Conservation (phyloP, 345 rosid species). For the Euphorbia pulcherrima region DNA sequence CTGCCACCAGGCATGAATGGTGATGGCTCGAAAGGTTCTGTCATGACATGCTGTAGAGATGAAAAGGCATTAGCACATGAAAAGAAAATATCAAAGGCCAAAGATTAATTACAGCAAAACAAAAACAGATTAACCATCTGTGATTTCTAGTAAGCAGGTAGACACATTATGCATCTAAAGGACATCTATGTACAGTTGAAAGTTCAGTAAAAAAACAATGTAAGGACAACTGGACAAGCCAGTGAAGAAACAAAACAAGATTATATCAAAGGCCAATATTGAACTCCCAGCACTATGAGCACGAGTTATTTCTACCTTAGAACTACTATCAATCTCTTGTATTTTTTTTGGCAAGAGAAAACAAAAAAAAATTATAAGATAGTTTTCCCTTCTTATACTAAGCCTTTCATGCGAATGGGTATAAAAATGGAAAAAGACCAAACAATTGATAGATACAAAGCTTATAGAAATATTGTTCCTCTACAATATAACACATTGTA, state of each 20-base stretch:
- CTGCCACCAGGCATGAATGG: conserved; percentile 66
- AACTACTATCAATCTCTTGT: no score
- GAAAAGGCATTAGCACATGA: conserved; percentile 11
- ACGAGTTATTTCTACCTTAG: background rate
- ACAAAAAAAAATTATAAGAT: background rate
- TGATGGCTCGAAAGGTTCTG: conserved; percentile 92
- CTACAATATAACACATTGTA: background rate
- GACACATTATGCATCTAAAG: background rate
- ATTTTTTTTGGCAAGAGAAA: background rate
- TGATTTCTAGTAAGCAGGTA: background rate
- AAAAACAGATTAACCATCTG: no score
- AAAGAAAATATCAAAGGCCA: background rate
- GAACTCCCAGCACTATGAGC: background rate
- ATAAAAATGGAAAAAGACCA: background rate
- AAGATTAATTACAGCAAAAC: background rate
- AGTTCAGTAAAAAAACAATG: background rate
- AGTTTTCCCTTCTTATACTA: background rate
- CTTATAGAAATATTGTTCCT: background rate
- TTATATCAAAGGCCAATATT: background rate
- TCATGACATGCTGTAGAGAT: conserved; percentile 70
- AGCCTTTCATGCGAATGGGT: background rate
- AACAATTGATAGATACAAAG: background rate
- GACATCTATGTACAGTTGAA: background rate
- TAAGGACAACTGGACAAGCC: background rate
- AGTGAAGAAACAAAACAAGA: conserved; percentile 4